Percentiles rank a stretch among this genome's conserved stretches.
Evolutionary conservation across 257 asterid genomes (phyloP).

Genomic region (Solanum arcanum): DNA sequence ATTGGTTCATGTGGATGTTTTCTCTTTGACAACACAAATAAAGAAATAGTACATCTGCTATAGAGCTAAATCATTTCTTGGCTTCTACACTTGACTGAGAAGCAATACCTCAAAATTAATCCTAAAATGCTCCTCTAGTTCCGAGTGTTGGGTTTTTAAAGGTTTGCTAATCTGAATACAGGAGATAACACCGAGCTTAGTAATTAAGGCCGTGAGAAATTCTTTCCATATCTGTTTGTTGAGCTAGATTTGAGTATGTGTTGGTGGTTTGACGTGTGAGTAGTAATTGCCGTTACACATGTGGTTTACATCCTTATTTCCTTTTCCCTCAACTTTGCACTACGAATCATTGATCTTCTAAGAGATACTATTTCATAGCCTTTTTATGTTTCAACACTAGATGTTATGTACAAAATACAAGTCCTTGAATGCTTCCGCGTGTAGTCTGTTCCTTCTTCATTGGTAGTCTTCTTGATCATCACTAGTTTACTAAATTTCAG

Average conservation of each 20-base stretch:
- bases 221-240: neutral
- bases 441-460: neutral
- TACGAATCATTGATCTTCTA: neutral
- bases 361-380: neutral
- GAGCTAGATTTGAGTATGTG: neutral
- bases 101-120: neutral
- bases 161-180: too few species aligned
- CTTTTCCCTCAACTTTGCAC: neutral
- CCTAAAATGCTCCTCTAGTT: neutral
- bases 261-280: neutral
- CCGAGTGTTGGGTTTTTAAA: neutral
- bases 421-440: neutral
- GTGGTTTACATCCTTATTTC: neutral
- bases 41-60: neutral
- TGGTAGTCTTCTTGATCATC: neutral
- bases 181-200: neutral
- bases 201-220: neutral
- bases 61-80: neutral
- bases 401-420: neutral
- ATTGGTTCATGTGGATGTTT: neutral
- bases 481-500: conserved; percentile 10
- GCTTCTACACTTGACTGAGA: too few species aligned
- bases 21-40: neutral
- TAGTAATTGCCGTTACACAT: neutral
- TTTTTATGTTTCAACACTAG: neutral